A percentile compares a stretch with the other conserved stretches of the same genome.
These are phyloP conservation scores for Debaryomyces castellii DNA, from an alignment of 805 yeast species.

Conservation along the genomic window DNA sequence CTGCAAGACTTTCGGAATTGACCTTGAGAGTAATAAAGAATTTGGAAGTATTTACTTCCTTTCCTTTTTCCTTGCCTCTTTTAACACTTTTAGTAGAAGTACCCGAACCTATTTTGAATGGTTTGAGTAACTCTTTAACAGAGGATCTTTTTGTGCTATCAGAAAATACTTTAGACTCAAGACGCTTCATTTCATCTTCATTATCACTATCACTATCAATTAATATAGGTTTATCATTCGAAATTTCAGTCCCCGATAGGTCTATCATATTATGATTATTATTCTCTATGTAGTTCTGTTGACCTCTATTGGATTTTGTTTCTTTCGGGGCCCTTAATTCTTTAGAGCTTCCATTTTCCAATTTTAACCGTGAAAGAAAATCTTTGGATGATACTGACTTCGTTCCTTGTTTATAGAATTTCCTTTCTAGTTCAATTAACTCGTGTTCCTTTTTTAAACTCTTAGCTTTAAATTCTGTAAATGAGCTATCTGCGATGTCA, in stretches of 20 bases:
- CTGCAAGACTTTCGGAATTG: slow-evolving; percentile 20
- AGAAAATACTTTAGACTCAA: slow-evolving; percentile 22
- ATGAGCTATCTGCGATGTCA: background rate
- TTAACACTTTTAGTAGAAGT: background rate
- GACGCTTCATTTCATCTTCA: background rate
- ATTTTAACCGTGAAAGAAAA: slow-evolving; percentile 9
- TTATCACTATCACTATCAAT: background rate
- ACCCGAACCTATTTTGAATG: slow-evolving; percentile 32
- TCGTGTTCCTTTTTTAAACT: slow-evolving; percentile 16
- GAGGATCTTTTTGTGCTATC: slow-evolving; percentile 20
- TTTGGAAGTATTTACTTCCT: background rate
- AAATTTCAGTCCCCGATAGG: background rate
- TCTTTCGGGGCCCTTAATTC: background rate
- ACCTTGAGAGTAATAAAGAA: slow-evolving; percentile 23
- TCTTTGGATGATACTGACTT: slow-evolving; percentile 19
- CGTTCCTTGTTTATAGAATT: slow-evolving; percentile 14
- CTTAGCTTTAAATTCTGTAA: slow-evolving; percentile 9
- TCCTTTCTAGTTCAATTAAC: slow-evolving; percentile 21
- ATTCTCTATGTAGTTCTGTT: background rate
- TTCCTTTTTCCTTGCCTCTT: background rate
- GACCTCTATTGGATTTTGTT: background rate
- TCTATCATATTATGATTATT: background rate
- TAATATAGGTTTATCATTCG: background rate
- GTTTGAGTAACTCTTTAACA: slow-evolving; percentile 49
- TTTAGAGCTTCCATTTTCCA: background rate